Evolutionary conservation across 139 green algal species (phyloP).

Genomic region (Ettlia oleoabundans): DNA sequence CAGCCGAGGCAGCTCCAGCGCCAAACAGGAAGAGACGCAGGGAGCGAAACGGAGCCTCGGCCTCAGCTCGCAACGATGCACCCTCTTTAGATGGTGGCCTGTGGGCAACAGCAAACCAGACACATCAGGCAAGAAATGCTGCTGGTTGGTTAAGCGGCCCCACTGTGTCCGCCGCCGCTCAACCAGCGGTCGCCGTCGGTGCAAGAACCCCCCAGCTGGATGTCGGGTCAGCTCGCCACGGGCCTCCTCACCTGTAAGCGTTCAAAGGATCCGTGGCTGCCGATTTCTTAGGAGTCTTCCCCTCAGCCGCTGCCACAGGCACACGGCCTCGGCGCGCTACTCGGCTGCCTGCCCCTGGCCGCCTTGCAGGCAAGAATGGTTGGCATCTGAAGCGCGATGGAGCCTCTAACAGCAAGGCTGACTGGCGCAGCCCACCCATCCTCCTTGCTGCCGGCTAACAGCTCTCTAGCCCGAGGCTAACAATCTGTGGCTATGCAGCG

Average conservation of each 20-base stretch:
- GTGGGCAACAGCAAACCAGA: neutral
- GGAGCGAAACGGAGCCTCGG: conserved; percentile 68
- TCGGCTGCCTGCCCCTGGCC: neutral
- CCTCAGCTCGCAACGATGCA: conserved; percentile 63
- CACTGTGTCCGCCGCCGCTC: too few species aligned
- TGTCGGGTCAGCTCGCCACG: too few species aligned
- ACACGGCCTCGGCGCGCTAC: neutral
- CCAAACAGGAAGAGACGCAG: conserved; percentile 79
- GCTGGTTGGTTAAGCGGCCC: too few species aligned
- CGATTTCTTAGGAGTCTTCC: neutral
- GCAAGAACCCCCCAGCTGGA: too few species aligned
- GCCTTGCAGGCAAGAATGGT: too few species aligned
- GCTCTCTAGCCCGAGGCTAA: too few species aligned
- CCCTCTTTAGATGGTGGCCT: conserved; percentile 48
- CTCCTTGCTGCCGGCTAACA: too few species aligned
- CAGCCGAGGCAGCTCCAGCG: conserved; percentile 60
- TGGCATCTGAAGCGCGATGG: too few species aligned
- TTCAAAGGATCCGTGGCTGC: neutral
- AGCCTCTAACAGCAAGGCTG: too few species aligned
- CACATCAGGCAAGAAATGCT: neutral
- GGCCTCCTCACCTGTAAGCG: neutral
- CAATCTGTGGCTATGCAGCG: too few species aligned
- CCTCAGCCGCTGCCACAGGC: neutral
- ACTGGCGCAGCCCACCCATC: too few species aligned
- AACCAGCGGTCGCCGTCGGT: too few species aligned